Evolutionary conservation across 2,329 filamentous ascomycete species (phyloP).

Genomic region (Chrysoporthe deuterocubensis): DNA sequence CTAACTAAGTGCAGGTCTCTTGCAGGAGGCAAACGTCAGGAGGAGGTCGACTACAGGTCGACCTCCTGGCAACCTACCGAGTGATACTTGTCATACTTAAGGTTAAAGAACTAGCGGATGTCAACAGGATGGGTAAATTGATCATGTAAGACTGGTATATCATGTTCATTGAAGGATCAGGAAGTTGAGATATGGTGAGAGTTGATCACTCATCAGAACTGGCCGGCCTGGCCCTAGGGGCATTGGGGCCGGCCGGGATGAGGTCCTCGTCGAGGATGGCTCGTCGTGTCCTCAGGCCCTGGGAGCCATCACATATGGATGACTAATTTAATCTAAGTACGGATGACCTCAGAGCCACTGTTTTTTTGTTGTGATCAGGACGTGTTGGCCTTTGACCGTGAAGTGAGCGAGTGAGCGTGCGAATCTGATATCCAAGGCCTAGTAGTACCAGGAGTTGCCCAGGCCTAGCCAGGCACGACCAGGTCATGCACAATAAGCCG

Average conservation of each 20-base stretch:
- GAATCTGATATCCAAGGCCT: background rate
- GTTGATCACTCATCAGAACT: constrained; percentile 11
- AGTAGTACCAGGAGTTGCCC: background rate
- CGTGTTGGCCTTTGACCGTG: too few relatives aligned
- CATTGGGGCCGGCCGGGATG: background rate
- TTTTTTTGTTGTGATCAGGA: background rate
- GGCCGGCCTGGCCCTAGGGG: background rate
- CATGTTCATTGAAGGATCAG: background rate
- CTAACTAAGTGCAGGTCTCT: constrained; percentile 16
- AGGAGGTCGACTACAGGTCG: constrained; percentile 6
- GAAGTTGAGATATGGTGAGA: background rate
- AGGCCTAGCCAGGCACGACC: background rate
- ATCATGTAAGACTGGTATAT: background rate
- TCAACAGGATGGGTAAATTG: background rate
- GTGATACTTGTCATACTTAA: background rate
- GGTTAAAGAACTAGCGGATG: background rate
- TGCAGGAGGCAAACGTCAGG: constrained; percentile 25
- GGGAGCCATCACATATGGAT: background rate
- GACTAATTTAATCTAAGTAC: background rate
- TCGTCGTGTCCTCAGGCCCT: background rate
- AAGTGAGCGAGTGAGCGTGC: too few relatives aligned
- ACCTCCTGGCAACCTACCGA: background rate
- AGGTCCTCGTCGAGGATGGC: background rate
- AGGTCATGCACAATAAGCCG: background rate
- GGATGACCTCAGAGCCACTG: background rate